A percentile compares a stretch with the other conserved stretches of the same genome.
phyloP scores from a whole-genome alignment of 345 rosid species.

The Geranium brycei region DNA sequence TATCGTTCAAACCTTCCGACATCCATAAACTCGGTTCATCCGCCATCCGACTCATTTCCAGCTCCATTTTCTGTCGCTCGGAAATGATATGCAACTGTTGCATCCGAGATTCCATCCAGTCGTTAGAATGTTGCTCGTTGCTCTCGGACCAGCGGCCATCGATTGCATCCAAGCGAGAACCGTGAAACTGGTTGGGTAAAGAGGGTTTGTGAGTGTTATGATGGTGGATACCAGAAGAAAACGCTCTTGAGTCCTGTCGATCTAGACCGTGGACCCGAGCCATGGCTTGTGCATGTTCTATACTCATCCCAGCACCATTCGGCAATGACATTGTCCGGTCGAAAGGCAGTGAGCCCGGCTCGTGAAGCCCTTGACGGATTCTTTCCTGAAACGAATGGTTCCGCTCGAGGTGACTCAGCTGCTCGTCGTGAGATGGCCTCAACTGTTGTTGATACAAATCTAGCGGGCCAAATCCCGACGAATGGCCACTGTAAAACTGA shows the following conservation, averaged over 20 bases:
- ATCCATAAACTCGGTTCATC: conserved; percentile 43
- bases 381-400: conserved; percentile 35
- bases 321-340: conserved; percentile 41
- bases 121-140: conserved; percentile 30
- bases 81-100: conserved; percentile 34
- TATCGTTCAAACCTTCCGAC: conserved; percentile 41
- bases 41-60: conserved; percentile 20
- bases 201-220: conserved; percentile 19
- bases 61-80: conserved; percentile 33
- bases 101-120: conserved; percentile 41
- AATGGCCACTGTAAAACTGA: conserved; percentile 33
- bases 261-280: conserved; percentile 32
- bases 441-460: conserved; percentile 37
- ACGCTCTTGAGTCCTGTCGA: conserved; percentile 24
- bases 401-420: conserved; percentile 30
- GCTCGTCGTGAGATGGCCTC: conserved; percentile 33
- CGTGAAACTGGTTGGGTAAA: conserved; percentile 28
- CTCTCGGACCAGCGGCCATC: conserved; percentile 35
- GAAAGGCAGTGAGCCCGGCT: conserved; percentile 29
- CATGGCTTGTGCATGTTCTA: conserved; percentile 34
- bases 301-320: conserved; percentile 33
- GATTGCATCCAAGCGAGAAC: conserved; percentile 25
- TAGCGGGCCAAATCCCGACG: conserved; percentile 34
- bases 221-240: conserved; percentile 27
- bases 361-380: conserved; percentile 33